Base-by-base conservation (phyloP, 2,329 filamentous ascomycete species). In the Penicillium olsonii region DNA sequence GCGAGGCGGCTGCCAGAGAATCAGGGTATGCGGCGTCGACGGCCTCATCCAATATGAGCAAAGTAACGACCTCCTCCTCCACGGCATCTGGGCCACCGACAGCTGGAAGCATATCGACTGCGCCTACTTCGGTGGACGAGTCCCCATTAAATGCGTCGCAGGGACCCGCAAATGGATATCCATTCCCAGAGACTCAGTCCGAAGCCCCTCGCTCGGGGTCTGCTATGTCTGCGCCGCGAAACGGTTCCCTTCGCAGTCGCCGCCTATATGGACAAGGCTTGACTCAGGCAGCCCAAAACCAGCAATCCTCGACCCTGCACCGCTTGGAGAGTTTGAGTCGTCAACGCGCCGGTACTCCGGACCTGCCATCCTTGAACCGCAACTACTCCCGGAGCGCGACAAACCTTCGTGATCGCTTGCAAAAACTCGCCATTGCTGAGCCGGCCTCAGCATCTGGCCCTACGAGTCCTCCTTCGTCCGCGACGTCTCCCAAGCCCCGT, bases 11-110 rank as follows among this genome's bases (percentile, higher is more conserved):
- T 4, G 68, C 73, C 48, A 64, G 67, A 27, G 74, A 75, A 45
- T 67, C 61, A 11, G 72, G 74, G 47, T 68, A 75, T 52, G 68
- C 79, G 2, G 76, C 80, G 9, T 78, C 82, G 1, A 78, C 79
- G 1, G 82, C 82, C 17, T 91, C 87, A 64, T 87, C 87, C 60
- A 82, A 82, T 61, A 82, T 82, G 53, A 89, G 92, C 57, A 81
- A 92, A 20, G 90, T 91, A 56, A 96, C 91, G 0, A 76, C 76
- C n/a, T 94, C 88, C 2, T 96, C 92, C 0, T 96, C 92, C 0
- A 95, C 89, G 0, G 87, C 85, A 6, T 94, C 90, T 4, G 80
- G 77, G 5, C 87, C 84, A 5, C 85, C 83, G 5, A 84, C 84
- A 0, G 80, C 85, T 33, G 82, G 83, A 20, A 85, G 89, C 22